A percentile compares a stretch with the other conserved stretches of the same genome.
Conservation (phyloP, 75 land plant genomes). For the Picea glauca region DNA sequence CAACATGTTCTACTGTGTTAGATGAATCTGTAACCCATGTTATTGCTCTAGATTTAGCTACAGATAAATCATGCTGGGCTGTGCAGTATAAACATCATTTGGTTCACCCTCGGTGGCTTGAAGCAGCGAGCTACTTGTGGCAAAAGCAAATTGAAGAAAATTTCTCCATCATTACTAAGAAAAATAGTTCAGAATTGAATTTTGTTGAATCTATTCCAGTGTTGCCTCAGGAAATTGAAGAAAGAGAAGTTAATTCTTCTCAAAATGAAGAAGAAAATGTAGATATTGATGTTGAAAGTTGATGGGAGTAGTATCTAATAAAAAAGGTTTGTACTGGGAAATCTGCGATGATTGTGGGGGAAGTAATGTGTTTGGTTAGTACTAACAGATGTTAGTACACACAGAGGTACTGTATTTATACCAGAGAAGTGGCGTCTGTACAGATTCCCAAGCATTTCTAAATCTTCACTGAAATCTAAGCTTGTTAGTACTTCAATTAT, state of each 20-base stretch:
- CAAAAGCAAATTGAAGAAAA: slow-evolving; percentile 56
- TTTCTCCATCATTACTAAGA: slow-evolving; percentile 35
- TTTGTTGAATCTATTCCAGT: slow-evolving; percentile 11
- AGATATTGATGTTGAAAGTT: no score
- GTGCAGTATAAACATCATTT: slow-evolving; percentile 51
- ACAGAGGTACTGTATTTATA: no score
- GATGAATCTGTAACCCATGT: slow-evolving; percentile 81
- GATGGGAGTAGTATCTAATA: no score
- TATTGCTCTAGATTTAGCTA: slow-evolving; percentile 57
- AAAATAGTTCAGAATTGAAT: slow-evolving; percentile 3
- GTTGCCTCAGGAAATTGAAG: background rate
- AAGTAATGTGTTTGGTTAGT: no score
- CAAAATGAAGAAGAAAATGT: no score
- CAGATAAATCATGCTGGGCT: slow-evolving; percentile 88
- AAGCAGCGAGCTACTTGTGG: slow-evolving; percentile 81
- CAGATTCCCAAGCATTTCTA: no score
- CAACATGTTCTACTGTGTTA: slow-evolving; percentile 47
- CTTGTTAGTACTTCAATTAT: no score
- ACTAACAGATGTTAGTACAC: no score
- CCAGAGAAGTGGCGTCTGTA: no score
- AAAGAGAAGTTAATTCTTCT: background rate
- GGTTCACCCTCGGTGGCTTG: slow-evolving; percentile 83
- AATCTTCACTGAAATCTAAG: no score
- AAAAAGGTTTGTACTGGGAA: no score
- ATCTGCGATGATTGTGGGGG: no score